Conservation (phyloP, 192 early-diverging fungal species). For the Gonapodya prolifera region DNA sequence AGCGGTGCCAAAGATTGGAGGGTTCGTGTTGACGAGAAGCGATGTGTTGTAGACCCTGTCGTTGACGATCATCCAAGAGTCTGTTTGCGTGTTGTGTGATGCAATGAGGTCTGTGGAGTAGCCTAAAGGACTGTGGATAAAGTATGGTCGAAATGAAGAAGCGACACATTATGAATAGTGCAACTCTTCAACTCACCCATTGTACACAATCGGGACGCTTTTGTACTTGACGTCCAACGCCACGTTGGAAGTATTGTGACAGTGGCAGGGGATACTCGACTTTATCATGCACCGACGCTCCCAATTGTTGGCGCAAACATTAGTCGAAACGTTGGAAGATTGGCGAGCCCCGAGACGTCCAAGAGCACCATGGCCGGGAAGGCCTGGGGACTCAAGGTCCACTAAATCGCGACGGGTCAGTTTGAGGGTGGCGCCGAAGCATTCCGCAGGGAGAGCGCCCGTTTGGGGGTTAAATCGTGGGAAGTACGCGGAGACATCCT, state of each 20-base stretch:
- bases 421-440: not conserved
- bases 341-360: too few relatives aligned
- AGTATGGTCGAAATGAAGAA: too few relatives aligned
- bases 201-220: conserved; percentile 14
- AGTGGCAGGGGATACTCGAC: conserved; percentile 14
- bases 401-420: not conserved
- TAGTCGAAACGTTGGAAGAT: not conserved
- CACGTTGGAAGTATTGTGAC: conserved; percentile 19
- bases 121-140: too few relatives aligned
- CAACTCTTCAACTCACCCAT: too few relatives aligned
- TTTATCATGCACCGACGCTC: not conserved
- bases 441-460: not conserved
- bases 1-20: not conserved
- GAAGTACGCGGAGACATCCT: conserved; percentile 21
- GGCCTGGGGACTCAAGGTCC: not conserved
- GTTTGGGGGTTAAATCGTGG: conserved; percentile 17
- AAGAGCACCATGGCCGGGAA: too few relatives aligned
- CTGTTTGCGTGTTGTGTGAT: conserved; percentile 32
- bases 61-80: conserved; percentile 57
- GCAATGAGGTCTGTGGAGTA: too few relatives aligned
- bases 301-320: too few relatives aligned
- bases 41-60: conserved; percentile 74
- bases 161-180: too few relatives aligned
- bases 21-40: conserved; percentile 25
- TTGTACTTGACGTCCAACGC: conserved; percentile 17